phyloP scores from a whole-genome alignment of 176 grass and related monocot species.

The Thinopyrum elongatum region DNA sequence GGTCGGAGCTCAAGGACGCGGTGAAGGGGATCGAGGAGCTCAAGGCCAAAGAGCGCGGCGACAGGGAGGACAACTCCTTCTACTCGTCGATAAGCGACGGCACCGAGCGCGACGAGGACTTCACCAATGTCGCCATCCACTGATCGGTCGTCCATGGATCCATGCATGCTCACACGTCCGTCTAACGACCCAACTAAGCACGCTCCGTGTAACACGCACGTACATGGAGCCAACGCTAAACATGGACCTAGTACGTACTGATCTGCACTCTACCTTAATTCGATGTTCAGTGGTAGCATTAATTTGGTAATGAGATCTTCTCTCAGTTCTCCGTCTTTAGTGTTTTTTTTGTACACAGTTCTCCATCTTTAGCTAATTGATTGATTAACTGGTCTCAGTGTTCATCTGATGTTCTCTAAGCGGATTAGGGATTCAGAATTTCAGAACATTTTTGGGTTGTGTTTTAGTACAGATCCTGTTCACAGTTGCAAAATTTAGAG shows the following conservation, averaged over 20 bases:
- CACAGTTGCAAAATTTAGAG: too few species aligned
- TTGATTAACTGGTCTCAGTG: too few species aligned
- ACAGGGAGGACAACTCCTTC: constrained; percentile 25
- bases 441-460: too few species aligned
- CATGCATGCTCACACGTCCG: background rate
- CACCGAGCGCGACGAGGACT: constrained; percentile 17
- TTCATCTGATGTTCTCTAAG: background rate
- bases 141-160: background rate
- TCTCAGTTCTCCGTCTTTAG: background rate
- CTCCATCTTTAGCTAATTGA: background rate
- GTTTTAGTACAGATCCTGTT: too few species aligned
- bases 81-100: constrained; percentile 44
- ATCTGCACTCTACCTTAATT: constrained; percentile 15
- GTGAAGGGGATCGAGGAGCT: constrained; percentile 64
- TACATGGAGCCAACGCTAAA: background rate
- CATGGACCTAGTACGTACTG: constrained; percentile 10
- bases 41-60: constrained; percentile 19
- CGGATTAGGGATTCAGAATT: too few species aligned
- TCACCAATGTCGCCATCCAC: constrained; percentile 14
- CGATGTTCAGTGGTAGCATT: constrained; percentile 13
- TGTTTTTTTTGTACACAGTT: background rate
- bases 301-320: background rate
- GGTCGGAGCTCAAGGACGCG: constrained; percentile 67
- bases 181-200: background rate
- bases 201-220: background rate